These are phyloP conservation scores for Chamaecyparis obtusa DNA, from an alignment of 75 land plant genomes.

Conservation along the genomic window DNA sequence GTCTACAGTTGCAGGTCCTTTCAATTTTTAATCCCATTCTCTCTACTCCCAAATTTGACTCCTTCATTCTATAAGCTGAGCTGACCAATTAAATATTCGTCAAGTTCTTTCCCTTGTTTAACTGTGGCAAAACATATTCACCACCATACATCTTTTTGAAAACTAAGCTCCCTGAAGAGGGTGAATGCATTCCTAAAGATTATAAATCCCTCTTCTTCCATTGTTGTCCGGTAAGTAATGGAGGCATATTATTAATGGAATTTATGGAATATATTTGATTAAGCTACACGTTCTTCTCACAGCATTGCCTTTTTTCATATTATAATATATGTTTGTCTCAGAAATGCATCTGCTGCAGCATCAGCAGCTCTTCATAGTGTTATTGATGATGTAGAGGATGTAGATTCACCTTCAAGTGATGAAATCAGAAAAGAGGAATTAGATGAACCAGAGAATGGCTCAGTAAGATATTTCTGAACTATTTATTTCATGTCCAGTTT, in stretches of 20 bases:
- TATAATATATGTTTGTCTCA: constrained; percentile 14
- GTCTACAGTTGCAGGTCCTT: background rate
- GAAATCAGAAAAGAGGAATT: constrained; percentile 46
- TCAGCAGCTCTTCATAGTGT: constrained; percentile 36
- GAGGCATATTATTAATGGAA: background rate
- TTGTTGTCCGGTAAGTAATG: background rate
- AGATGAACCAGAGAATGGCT: constrained; percentile 59
- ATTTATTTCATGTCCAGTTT: background rate
- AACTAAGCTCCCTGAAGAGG: background rate
- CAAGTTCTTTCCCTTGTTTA: background rate
- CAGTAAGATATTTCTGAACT: constrained; percentile 39
- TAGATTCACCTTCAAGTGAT: constrained; percentile 57
- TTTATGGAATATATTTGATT: background rate
- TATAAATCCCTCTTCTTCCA: background rate
- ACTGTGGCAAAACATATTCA: background rate
- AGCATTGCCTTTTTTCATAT: background rate
- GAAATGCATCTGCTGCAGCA: constrained; percentile 66
- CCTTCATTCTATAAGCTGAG: background rate
- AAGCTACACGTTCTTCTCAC: background rate
- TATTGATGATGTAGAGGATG: constrained; percentile 56
- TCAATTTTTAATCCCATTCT: background rate
- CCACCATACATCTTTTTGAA: background rate
- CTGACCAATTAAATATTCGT: background rate
- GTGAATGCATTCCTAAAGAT: background rate
- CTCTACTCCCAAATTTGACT: background rate